Evolutionary conservation across 345 rosid genomes (phyloP).

Genomic region (Reutealis trisperma): DNA sequence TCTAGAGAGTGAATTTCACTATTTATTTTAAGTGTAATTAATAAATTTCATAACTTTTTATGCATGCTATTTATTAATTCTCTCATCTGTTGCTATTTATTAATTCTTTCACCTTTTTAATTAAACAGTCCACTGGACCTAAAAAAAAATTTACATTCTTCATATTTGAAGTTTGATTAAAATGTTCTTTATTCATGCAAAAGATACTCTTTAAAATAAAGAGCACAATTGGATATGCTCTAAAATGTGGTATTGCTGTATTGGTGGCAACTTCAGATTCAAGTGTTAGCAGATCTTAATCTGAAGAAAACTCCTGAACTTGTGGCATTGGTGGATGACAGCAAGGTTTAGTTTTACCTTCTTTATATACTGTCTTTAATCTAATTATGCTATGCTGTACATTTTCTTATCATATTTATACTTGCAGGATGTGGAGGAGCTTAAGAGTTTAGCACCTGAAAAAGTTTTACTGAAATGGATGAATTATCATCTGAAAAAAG

Average conservation of each 20-base stretch:
- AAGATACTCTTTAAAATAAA: no score
- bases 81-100: no score
- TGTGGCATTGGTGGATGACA: constrained; percentile 80
- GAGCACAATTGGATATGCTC: no score
- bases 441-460: constrained; percentile 86
- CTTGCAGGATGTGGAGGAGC: constrained; percentile 94
- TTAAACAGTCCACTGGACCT: no score
- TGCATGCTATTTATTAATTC: no score
- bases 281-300: constrained; percentile 87
- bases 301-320: constrained; percentile 97
- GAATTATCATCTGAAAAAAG: constrained; percentile 96
- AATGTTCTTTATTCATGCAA: no score
- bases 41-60: no score
- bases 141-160: no score
- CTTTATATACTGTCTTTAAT: background rate
- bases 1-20: no score
- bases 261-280: constrained; percentile 58
- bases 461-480: constrained; percentile 96
- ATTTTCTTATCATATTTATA: constrained; percentile 3
- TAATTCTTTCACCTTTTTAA: no score
- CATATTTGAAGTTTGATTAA: no score
- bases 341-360: constrained; percentile 46
- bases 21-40: no score
- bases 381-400: background rate
- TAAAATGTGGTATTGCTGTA: background rate